These are phyloP conservation scores for Kwoniella sp. DNA, from an alignment of 768 basidiomycete genomes.

Conservation along the genomic window DNA sequence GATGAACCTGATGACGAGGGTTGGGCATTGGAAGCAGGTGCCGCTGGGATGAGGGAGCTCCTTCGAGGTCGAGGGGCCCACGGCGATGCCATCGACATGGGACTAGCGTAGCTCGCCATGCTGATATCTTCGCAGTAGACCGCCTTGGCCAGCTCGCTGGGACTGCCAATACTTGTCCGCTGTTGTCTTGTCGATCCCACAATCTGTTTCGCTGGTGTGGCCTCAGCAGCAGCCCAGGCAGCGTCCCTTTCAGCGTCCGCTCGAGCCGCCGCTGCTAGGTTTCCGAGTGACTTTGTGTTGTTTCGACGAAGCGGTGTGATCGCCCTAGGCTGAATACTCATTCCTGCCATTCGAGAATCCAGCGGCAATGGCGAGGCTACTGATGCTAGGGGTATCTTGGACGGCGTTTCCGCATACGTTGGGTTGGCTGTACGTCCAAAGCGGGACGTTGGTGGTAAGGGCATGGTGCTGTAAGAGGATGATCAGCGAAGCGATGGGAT, in stretches of 20 bases:
- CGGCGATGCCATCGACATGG: slow-evolving; percentile 17
- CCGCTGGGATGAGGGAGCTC: slow-evolving; percentile 8
- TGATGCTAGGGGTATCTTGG: slow-evolving; percentile 38
- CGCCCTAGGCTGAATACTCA: slow-evolving; percentile 1
- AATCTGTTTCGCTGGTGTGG: slow-evolving; percentile 38
- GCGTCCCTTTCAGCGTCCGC: slow-evolving; percentile 24
- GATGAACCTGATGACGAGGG: background rate
- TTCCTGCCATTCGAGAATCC: slow-evolving; percentile 8
- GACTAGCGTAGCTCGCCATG: slow-evolving; percentile 38
- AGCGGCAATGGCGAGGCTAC: slow-evolving; percentile 18
- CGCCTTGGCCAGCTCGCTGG: background rate
- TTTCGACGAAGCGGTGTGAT: slow-evolving; percentile 28
- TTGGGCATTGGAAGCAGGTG: background rate
- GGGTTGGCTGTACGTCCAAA: slow-evolving; percentile 21
- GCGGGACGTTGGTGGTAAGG: slow-evolving; percentile 19
- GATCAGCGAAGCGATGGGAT: background rate
- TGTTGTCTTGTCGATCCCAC: too few species aligned
- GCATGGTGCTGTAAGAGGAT: slow-evolving; percentile 21
- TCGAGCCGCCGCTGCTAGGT: slow-evolving; percentile 24
- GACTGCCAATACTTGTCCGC: slow-evolving; percentile 37
- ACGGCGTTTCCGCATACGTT: slow-evolving; percentile 40
- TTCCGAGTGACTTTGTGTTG: slow-evolving; percentile 40
- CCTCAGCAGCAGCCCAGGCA: slow-evolving; percentile 8
- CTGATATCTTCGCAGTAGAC: slow-evolving; percentile 35
- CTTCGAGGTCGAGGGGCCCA: slow-evolving; percentile 19